These are phyloP conservation scores for Dipteronia dyeriana DNA, from an alignment of 345 rosid species.

Conservation along the genomic window DNA sequence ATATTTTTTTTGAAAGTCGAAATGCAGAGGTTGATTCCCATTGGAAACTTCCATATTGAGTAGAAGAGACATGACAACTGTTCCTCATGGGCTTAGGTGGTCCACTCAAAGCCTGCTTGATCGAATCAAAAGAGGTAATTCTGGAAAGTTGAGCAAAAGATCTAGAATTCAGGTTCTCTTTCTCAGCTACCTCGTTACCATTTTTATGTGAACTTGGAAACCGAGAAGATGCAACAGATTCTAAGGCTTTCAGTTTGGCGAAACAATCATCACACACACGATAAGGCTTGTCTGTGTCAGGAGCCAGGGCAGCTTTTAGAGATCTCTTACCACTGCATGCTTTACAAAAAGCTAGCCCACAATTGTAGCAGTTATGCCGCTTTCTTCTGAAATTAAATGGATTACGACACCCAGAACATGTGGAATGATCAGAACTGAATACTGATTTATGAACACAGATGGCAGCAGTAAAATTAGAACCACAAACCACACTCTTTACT, in stretches of 20 bases:
- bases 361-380: slow-evolving; percentile 74
- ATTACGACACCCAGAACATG: slow-evolving; percentile 51
- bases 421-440: slow-evolving; percentile 45
- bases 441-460: slow-evolving; percentile 60
- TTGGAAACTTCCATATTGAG: slow-evolving; percentile 27
- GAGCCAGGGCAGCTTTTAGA: slow-evolving; percentile 69
- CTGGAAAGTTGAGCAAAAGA: slow-evolving; percentile 39
- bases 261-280: slow-evolving; percentile 69
- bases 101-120: slow-evolving; percentile 36
- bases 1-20: slow-evolving; percentile 31
- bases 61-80: slow-evolving; percentile 7
- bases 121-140: slow-evolving; percentile 51
- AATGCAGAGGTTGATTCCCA: slow-evolving; percentile 42
- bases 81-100: slow-evolving; percentile 50
- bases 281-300: slow-evolving; percentile 52
- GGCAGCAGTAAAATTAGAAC: slow-evolving; percentile 57
- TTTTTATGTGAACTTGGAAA: slow-evolving; percentile 39
- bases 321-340: slow-evolving; percentile 60
- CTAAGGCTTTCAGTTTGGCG: slow-evolving; percentile 44
- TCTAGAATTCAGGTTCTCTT: slow-evolving; percentile 31
- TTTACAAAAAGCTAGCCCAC: slow-evolving; percentile 61
- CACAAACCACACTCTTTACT: slow-evolving; percentile 57
- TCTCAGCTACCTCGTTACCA: slow-evolving; percentile 35
- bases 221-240: slow-evolving; percentile 29
- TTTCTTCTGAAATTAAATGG: slow-evolving; percentile 60